Base-by-base conservation (phyloP, 2,329 filamentous ascomycete species). In the Mycocentrospora acerina region DNA sequence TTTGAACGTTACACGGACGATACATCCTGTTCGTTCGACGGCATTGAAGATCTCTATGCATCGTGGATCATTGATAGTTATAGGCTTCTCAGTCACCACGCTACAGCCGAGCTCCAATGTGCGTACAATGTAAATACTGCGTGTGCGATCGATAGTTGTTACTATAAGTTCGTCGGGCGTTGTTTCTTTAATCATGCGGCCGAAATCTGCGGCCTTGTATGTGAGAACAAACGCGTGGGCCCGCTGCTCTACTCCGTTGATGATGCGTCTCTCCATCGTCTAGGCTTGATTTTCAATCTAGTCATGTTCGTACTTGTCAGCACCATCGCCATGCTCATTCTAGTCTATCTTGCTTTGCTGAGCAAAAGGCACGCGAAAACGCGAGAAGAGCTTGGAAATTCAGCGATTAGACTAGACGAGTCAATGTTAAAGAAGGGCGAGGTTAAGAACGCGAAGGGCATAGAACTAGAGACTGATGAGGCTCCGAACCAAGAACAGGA, bases 21-120 rank as follows among this genome's bases (percentile, higher is more conserved):
- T 69, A 10, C 64, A 60, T 3, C 69, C 68, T 0, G 76, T 79
- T 13, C 71, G 66, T 34, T 76, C 70, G 12, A 79, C 78, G 10
- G 77, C 75, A 45, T 72, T 69, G 46, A 81, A 72, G 41, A 83
- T 82, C 33, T 72, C 68, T 6, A 62, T 68, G 60, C 78, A 81
- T 2, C 78, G 72, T 2, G 72, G 68, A 0, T 71, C 76, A 51
- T 83, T 79, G 49, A 82, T 78, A 1, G 80, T 83, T 80, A 83
- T 82, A 4, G 80, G 80, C 59, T 83, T 83, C 53, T 83, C 80
- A 0, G 77, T 82, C n/a, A 83, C 69, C 0, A 81, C 79, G 43
- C 77, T 74, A 51, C 78, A 80, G 12, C 79, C 80, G 1, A 81
- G 64, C 45, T 82, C 78, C 32, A 83, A 66, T 0, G 80, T 78